Percentiles rank a stretch among this genome's conserved stretches.
phyloP scores from a whole-genome alignment of 2,329 filamentous ascomycete genomes.

The Aspergillus sp. region DNA sequence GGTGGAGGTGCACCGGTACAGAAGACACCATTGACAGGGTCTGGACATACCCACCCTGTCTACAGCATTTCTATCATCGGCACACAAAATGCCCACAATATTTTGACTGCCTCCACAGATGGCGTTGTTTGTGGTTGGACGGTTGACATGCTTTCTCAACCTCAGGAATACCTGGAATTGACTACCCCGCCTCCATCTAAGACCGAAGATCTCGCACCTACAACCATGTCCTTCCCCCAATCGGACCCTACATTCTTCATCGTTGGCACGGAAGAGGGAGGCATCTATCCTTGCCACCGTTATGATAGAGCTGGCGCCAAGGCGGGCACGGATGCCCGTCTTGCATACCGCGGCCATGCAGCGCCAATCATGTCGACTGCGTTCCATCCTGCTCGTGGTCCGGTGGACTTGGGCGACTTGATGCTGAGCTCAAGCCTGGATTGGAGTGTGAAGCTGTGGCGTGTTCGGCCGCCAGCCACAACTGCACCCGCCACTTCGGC shows the following conservation, averaged over 20 bases:
- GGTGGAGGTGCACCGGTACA: constrained; percentile 70
- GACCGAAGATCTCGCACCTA: constrained; percentile 92
- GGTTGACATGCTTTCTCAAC: constrained; percentile 95
- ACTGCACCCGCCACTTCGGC: constrained; percentile 37
- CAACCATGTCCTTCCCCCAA: constrained; percentile 89
- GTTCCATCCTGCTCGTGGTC: constrained; percentile 89
- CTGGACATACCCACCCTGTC: constrained; percentile 92
- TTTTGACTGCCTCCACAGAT: constrained; percentile 94
- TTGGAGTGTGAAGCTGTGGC: constrained; percentile 98
- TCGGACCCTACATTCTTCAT: constrained; percentile 97
- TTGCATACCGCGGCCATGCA: constrained; percentile 85
- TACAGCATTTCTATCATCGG: constrained; percentile 95
- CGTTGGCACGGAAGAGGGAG: constrained; percentile 92
- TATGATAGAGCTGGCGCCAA: constrained; percentile 98
- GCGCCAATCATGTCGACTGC: constrained; percentile 94
- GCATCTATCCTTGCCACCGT: constrained; percentile 92
- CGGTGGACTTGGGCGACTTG: constrained; percentile 89
- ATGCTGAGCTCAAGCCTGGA: constrained; percentile 90
- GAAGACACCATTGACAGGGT: constrained; percentile 92
- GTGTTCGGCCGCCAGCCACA: constrained; percentile 61
- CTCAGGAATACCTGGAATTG: constrained; percentile 88
- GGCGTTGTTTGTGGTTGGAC: constrained; percentile 97
- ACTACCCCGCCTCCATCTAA: constrained; percentile 81
- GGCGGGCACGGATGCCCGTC: constrained; percentile 84
- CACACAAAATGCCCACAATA: constrained; percentile 98